A percentile compares a stretch with the other conserved stretches of the same genome.
Evolutionary conservation across 2,329 filamentous ascomycete species (phyloP).

Genomic region (Scedosporium dehoogii): DNA sequence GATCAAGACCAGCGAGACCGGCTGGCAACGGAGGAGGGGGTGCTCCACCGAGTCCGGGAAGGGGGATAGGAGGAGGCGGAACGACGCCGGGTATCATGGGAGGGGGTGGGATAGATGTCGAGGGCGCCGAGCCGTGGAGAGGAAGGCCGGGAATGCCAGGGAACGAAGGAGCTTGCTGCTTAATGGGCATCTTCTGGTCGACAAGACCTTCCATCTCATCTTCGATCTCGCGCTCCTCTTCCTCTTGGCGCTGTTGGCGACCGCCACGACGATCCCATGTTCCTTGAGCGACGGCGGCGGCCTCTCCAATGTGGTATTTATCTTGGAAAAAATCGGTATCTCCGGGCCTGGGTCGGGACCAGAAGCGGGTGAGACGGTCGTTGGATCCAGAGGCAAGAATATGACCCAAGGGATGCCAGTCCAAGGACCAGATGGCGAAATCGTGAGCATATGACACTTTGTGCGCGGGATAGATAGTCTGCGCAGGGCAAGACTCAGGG

Average conservation of each 20-base stretch:
- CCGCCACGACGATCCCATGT: conserved; percentile 79
- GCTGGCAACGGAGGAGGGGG: conserved; percentile 38
- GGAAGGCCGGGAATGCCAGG: conserved; percentile 53
- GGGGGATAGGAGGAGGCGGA: conserved; percentile 43
- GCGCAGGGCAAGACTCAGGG: conserved; percentile 67
- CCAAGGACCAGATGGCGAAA: conserved; percentile 92
- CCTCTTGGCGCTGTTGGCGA: conserved; percentile 71
- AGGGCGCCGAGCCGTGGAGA: conserved; percentile 19
- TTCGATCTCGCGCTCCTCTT: conserved; percentile 87
- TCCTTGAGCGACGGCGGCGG: conserved; percentile 86
- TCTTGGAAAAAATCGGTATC: conserved; percentile 81
- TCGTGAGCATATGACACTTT: conserved; percentile 81
- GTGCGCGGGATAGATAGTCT: conserved; percentile 89
- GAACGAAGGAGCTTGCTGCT: conserved; percentile 33
- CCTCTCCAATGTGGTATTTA: conserved; percentile 89
- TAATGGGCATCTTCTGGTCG: conserved; percentile 73
- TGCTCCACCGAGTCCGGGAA: conserved; percentile 36
- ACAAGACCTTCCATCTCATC: conserved; percentile 89
- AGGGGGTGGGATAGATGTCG: conserved; percentile 11
- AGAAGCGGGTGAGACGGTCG: conserved; percentile 93
- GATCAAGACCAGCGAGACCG: conserved; percentile 44
- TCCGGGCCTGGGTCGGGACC: conserved; percentile 82
- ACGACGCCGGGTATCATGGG: conserved; percentile 36
- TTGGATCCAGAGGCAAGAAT: conserved; percentile 94
- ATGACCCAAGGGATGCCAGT: conserved; percentile 95